A percentile compares a stretch with the other conserved stretches of the same genome.
These are phyloP conservation scores for Mucor mucedo DNA, from an alignment of 371 early-diverging fungal genomes.

Conservation along the genomic window DNA sequence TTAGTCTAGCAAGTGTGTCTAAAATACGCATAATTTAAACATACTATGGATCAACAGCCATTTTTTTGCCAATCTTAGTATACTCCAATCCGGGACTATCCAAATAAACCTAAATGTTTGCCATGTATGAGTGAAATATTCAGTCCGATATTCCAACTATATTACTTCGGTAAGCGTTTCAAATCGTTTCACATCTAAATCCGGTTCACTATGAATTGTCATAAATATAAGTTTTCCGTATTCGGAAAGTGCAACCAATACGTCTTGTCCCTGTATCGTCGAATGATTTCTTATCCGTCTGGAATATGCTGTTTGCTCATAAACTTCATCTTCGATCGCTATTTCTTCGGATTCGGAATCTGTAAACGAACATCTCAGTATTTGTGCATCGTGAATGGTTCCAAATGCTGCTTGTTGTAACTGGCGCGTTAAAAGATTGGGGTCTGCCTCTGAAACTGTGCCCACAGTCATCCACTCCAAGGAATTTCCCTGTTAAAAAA, in stretches of 20 bases:
- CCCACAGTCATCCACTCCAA: slow-evolving; percentile 29
- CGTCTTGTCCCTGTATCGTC: slow-evolving; percentile 34
- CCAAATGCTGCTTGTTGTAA: slow-evolving; percentile 45
- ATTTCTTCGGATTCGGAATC: not conserved
- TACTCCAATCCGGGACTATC: slow-evolving; percentile 45
- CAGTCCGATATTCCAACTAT: not conserved
- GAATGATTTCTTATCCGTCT: slow-evolving; percentile 32
- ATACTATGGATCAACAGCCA: slow-evolving; percentile 52
- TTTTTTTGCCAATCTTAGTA: slow-evolving; percentile 36
- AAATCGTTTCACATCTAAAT: slow-evolving; percentile 28
- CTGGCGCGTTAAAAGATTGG: slow-evolving; percentile 13
- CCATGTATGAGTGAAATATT: not conserved
- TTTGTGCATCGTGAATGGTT: slow-evolving; percentile 34
- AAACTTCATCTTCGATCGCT: slow-evolving; percentile 1
- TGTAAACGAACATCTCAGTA: slow-evolving; percentile 26
- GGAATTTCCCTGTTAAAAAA: slow-evolving; percentile 24
- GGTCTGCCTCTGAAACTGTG: slow-evolving; percentile 1
- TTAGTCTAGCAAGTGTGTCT: not conserved
- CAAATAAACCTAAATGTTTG: slow-evolving; percentile 28
- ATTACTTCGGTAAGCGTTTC: slow-evolving; percentile 41
- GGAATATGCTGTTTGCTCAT: slow-evolving; percentile 8
- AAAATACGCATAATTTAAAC: not conserved
- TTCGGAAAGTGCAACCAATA: slow-evolving; percentile 44
- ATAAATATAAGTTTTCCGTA: slow-evolving; percentile 49
- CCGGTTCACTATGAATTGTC: slow-evolving; percentile 19